A percentile compares a stretch with the other conserved stretches of the same genome.
Evolutionary conservation across 2,329 filamentous ascomycete species (phyloP).

Genomic region (Fusarium proliferatum): DNA sequence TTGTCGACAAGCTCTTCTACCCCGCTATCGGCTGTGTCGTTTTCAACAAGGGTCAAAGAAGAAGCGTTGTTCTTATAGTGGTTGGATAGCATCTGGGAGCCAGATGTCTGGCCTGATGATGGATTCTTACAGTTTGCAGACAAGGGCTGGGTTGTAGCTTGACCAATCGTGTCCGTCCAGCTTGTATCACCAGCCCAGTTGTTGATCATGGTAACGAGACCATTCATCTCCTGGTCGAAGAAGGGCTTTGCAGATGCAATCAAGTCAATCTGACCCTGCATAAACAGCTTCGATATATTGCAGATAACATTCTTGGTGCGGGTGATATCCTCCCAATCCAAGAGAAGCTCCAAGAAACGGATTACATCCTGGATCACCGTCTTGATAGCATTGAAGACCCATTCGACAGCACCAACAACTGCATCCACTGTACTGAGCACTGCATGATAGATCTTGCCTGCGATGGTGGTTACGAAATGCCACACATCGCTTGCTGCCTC

Average conservation of each 20-base stretch:
- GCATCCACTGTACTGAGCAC: not conserved
- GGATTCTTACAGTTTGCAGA: not conserved
- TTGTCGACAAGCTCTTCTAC: not conserved
- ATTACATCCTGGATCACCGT: not conserved
- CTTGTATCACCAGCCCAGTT: not conserved
- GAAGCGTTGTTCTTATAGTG: not conserved
- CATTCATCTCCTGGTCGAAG: not conserved
- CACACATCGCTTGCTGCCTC: not conserved
- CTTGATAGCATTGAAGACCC: not conserved
- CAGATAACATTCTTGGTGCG: not conserved
- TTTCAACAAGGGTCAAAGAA: rapidly evolving
- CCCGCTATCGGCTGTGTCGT: not conserved
- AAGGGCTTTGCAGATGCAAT: not conserved
- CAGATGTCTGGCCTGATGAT: not conserved
- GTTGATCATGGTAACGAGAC: rapidly evolving
- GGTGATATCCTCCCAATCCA: not conserved
- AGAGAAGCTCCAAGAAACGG: not conserved
- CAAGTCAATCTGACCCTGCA: not conserved
- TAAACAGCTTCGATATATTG: not conserved
- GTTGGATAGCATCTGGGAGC: not conserved
- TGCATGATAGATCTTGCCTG: not conserved
- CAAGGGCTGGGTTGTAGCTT: not conserved
- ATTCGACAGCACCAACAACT: not conserved
- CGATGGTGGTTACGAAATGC: not conserved
- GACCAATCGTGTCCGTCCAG: not conserved